phyloP scores from a whole-genome alignment of 108 stramenopile species.

The Conticribra guillardii region DNA sequence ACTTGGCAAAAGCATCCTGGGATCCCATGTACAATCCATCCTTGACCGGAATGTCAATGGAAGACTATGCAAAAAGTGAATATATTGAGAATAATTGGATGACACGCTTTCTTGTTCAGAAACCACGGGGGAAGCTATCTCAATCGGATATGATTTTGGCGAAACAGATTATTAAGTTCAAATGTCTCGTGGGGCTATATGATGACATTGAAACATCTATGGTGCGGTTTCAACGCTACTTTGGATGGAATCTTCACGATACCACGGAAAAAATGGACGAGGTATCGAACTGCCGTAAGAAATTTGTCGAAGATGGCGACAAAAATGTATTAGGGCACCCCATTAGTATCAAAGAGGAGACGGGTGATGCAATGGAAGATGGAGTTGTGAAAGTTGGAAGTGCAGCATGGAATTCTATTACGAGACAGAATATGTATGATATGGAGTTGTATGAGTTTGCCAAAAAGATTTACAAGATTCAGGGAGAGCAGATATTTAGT shows the following conservation, averaged over 20 bases:
- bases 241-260: constrained; percentile 41
- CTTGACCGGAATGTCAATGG: constrained; percentile 44
- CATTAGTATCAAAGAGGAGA: constrained; percentile 14
- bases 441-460: constrained; percentile 55
- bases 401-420: constrained; percentile 44
- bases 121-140: constrained; percentile 30
- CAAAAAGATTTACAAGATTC: constrained; percentile 33
- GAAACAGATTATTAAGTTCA: constrained; percentile 44
- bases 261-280: constrained; percentile 1
- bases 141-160: constrained; percentile 49
- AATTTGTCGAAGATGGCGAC: constrained; percentile 22
- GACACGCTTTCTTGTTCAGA: constrained; percentile 44
- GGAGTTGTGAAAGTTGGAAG: constrained; percentile 33
- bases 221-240: constrained; percentile 47
- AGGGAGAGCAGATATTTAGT: constrained; percentile 36
- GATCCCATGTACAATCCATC: constrained; percentile 49
- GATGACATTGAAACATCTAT: constrained; percentile 45
- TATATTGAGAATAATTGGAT: constrained; percentile 66
- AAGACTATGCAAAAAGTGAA: constrained; percentile 49
- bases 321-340: constrained; percentile 23
- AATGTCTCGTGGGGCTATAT: constrained; percentile 50
- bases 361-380: not conserved
- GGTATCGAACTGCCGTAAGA: constrained; percentile 12
- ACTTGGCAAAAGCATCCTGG: constrained; percentile 41
- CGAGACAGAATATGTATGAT: constrained; percentile 40